Percentiles rank a stretch among this genome's conserved stretches.
Evolutionary conservation across 2,329 filamentous ascomycete species (phyloP).

Genomic region (Trichothecium roseum): DNA sequence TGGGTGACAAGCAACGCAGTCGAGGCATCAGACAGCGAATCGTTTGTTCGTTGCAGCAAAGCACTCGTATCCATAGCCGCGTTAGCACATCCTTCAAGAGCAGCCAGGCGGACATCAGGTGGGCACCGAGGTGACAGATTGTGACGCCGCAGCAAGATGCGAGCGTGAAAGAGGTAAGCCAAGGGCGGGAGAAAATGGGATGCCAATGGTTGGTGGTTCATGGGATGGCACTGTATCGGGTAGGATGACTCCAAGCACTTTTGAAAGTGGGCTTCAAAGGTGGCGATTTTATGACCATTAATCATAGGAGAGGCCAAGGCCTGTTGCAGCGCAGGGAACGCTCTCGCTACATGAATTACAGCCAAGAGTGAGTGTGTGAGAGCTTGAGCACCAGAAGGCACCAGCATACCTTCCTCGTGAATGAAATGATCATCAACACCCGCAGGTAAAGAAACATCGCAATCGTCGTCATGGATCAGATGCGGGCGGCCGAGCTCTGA

Average conservation of each 20-base stretch:
- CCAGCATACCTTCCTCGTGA: slow-evolving; percentile 43
- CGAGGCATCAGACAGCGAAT: slow-evolving; percentile 53
- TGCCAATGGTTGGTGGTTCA: slow-evolving; percentile 57
- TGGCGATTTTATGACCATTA: slow-evolving; percentile 55
- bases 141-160: slow-evolving; percentile 79
- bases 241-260: slow-evolving; percentile 68
- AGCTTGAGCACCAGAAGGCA: slow-evolving; percentile 39
- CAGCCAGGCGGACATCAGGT: slow-evolving; percentile 52
- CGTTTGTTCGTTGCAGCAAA: slow-evolving; percentile 57
- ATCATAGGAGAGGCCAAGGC: slow-evolving; percentile 60
- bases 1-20: slow-evolving; percentile 72
- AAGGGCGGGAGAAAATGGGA: slow-evolving; percentile 66
- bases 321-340: slow-evolving; percentile 63
- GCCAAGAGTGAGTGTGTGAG: slow-evolving; percentile 65
- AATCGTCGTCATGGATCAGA: slow-evolving; percentile 79
- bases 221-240: slow-evolving; percentile 61
- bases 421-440: slow-evolving; percentile 74
- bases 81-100: slow-evolving; percentile 66
- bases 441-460: slow-evolving; percentile 71
- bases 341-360: slow-evolving; percentile 71
- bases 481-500: slow-evolving; percentile 73
- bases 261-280: slow-evolving; percentile 72
- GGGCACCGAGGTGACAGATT: slow-evolving; percentile 70
- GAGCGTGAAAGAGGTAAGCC: slow-evolving; percentile 68
- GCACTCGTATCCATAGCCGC: slow-evolving; percentile 70